Evolutionary conservation across 2,329 filamentous ascomycete genomes (phyloP), one percentile per base, ranked within the genome.

Genomic region (Colletotrichum acutatum): DNA sequence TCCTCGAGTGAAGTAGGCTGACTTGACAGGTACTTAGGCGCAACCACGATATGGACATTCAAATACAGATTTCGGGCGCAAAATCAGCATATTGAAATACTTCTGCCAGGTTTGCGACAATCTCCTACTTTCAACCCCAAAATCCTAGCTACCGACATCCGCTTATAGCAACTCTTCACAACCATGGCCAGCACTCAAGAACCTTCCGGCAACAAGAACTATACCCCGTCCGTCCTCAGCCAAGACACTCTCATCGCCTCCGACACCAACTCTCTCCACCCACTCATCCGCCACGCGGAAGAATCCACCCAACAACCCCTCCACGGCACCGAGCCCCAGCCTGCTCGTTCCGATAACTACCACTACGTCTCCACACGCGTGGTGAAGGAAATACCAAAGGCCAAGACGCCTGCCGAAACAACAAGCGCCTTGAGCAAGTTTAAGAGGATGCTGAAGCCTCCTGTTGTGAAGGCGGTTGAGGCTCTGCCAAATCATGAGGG

Each of bases 361-460:
- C 63, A 74, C 66, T 52, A 60, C 49, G 53, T 65, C 24, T 66
- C 72, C 8, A 71, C 58, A 26, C 61, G 67, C 9, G 67, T 75
- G 6, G 71, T 71, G 37, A 74, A 75, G 24, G 71, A 71, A 24
- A 70, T 72, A 0, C 71, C 71, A 34, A 62, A 67, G 49, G 34
- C 26, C 30, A 75, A 74, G n/a, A 9, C 58, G 12, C 34, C 71
- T 12, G 3, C 57, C 9, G 66, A 74, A 28, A 30, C 74, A 5
- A 37, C 2, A 4, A 67, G 22, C 66, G 63, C 11, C n/a, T 46
- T 75, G 26, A 42, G 58, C n/a, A 71, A 42, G 46, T 42, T 75
- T 28, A 74, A 68, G 56, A 67, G 49, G 32, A 58, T 74, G 30
- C 57, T 75, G 52, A 75, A 71, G 56, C 63, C 74, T 4, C 71